Evolutionary conservation across 345 rosid species (phyloP), one percentile per base, ranked within the genome.

Genomic region (Eucalyptus curtisii): DNA sequence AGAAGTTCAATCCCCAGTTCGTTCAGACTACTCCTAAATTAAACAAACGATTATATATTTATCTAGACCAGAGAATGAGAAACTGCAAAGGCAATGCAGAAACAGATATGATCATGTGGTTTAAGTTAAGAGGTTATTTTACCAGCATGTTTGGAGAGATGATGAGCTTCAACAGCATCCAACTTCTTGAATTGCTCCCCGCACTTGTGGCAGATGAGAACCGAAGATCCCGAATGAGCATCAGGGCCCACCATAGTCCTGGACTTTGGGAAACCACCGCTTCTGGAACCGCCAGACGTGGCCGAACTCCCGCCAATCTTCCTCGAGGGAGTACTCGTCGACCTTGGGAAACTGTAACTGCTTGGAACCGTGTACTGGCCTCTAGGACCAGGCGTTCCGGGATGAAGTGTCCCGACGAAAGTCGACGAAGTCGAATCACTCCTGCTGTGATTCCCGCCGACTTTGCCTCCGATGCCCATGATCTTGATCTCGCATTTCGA

Each of bases 141-240:
- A 96, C 99, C 96, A n/a, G 95, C 93, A 91, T 95, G 98, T 44
- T 89, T 90, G 76, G 94, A 90, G 80, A 95, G 94, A 87, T 93
- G 94, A 90, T 94, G 97, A 6, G 88, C 90, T 89, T 95, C 97
- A 53, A 90, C 92, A 20, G 93, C 94, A 30, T 93, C 94, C 82
- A 92, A 89, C 53, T 91, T 93, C 89, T 88, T 91, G 42, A 91
- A 92, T 24, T 90, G 90, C 88, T 91, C 90, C 6, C 89, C 90
- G 76, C 97, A 97, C 89, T 89, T 95, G 30, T 90, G 92, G 93
- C 98, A 95, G 88, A 88, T 20, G 12, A 92, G 52, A 66, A 44
- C 88, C 37, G 90, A 27, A 57, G 86, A 14, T 30, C 52, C 42
- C 8, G 49, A 16, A 44, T 87, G 64, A 31, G 27, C 40, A 24